Percentiles rank a stretch among this genome's conserved stretches.
Evolutionary conservation across 305 asterid species (phyloP).

Genomic region (Caryopteris hybrid): DNA sequence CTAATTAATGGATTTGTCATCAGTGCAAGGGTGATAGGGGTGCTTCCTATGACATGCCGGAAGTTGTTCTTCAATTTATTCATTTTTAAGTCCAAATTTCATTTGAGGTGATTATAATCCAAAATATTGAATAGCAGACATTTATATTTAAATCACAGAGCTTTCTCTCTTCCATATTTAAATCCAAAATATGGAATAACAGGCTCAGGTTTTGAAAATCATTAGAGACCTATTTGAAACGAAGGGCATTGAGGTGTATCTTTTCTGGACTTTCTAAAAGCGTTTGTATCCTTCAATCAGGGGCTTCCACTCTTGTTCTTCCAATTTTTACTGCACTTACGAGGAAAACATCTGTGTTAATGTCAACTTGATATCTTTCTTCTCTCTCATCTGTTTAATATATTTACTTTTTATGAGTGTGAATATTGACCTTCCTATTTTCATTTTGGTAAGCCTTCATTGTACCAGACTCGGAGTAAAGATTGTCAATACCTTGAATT

Average conservation of each 20-base stretch:
- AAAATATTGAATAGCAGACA: background rate
- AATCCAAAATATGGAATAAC: background rate
- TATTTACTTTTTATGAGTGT: background rate
- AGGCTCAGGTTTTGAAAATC: background rate
- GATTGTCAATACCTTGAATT: too few species aligned
- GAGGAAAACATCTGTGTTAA: background rate
- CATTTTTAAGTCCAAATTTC: background rate
- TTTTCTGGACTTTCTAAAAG: background rate
- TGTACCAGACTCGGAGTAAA: too few species aligned
- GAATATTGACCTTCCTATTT: background rate
- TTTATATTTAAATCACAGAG: background rate
- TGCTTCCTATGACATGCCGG: background rate
- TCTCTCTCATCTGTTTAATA: background rate
- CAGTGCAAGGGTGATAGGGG: background rate
- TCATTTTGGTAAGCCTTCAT: too few species aligned
- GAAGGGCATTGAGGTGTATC: background rate
- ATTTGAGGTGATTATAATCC: background rate
- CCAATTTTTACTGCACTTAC: background rate
- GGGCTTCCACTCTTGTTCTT: background rate
- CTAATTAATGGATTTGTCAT: background rate
- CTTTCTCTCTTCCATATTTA: too few species aligned
- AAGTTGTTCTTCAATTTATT: background rate
- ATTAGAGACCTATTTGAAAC: background rate
- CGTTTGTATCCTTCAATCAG: background rate
- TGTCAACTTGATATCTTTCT: constrained; percentile 2